Base-by-base conservation (phyloP, 2,329 filamentous ascomycete species). In the Phyllosticta citrichinensis region DNA sequence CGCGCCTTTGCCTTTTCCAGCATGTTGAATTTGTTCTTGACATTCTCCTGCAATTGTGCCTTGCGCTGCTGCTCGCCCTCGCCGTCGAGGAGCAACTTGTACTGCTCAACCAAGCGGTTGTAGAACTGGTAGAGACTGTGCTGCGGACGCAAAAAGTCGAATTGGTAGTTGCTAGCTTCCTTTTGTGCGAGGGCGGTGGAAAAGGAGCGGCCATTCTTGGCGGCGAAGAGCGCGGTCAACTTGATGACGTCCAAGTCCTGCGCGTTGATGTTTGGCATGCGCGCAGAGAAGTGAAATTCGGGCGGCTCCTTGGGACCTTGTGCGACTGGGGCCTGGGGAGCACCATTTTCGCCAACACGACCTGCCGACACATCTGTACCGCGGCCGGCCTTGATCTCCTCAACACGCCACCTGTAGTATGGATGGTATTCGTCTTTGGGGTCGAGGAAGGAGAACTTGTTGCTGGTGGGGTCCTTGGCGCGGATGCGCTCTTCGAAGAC, bases 101-200 rank as follows among this genome's bases (percentile, higher is more conserved):
- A 97, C 72, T 99, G 94, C 67, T 97, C 93, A 63, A 97, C 86
- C 63, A 96, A 81, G 65, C 92, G 85, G 67, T 91, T 89, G 75
- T 97, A 97, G 78, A 94, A 97, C 73, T 93, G 92, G 78, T 97
- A 91, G 64, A 97, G 87, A 69, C 90, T 96, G 78, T 99, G 94
- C 69, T 96, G 95, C 17, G 92, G 91, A 59, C 93, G 87, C 58
- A 99, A 80, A 71, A 99, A 99, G 75, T 97, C 91, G 73, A 97
- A 99, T 72, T 99, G 93, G 66, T 87, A 91, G 74, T 97, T 97
- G 69, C 88, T 84, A 19, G 88, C 83, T 77, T 99, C 93, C 66
- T 90, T 85, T 76, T 96, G 93, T 24, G 89, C 90, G 64, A 99
- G 79, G 60, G 87, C 84, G 22, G 91, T 97, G 83, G 96, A 90